Evolutionary conservation across 495 filamentous ascomycete genomes (phyloP).

Genomic region (Tuber brumale): DNA sequence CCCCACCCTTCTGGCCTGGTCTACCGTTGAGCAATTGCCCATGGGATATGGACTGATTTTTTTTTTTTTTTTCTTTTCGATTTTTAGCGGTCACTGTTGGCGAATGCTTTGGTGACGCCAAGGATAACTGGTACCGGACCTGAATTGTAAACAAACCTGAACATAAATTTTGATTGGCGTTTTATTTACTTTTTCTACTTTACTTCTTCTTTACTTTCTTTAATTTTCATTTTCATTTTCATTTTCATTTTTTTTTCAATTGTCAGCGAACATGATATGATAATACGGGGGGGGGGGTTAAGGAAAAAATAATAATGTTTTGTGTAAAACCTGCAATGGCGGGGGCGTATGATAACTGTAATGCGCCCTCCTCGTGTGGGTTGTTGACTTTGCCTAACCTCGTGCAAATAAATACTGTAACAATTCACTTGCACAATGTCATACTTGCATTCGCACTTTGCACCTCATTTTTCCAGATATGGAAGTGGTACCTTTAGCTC

Average conservation of each 20-base stretch:
- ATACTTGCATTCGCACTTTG: background rate
- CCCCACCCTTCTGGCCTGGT: no score
- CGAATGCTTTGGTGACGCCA: constrained; percentile 28
- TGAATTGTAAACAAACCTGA: constrained; percentile 1
- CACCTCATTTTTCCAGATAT: background rate
- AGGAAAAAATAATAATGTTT: background rate
- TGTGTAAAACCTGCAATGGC: background rate
- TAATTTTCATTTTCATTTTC: background rate
- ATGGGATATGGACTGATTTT: constrained; percentile 16
- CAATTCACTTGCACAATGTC: background rate
- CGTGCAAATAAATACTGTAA: background rate
- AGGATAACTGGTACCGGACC: constrained; percentile 29
- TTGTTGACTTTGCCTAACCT: background rate
- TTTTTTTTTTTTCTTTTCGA: no score
- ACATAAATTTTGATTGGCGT: background rate
- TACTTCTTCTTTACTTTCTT: background rate
- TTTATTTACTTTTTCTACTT: constrained; percentile 3
- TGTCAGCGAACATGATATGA: background rate
- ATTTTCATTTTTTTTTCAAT: background rate
- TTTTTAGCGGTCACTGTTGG: constrained; percentile 30
- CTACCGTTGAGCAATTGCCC: background rate
- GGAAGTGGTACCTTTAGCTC: background rate
- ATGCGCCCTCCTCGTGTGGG: background rate
- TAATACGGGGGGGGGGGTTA: no score
- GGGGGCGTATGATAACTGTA: background rate